Evolutionary conservation across 768 basidiomycete species (phyloP).

Genomic region (Phlebiopsis flavidoalba): DNA sequence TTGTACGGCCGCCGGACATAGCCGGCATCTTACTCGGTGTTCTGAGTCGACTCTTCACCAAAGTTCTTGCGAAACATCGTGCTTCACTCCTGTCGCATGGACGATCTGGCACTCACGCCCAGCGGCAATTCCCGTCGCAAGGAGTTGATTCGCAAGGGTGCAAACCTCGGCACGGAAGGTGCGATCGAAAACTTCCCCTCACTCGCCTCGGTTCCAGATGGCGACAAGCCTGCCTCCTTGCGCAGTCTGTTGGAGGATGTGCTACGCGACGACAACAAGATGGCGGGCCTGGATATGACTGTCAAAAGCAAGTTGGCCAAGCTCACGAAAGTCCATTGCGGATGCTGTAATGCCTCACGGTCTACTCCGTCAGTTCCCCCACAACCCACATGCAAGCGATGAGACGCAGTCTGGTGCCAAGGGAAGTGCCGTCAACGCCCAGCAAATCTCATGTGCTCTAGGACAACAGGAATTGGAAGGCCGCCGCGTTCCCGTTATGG

Average conservation of each 20-base stretch:
- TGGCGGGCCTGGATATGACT: slow-evolving; percentile 93
- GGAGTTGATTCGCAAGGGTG: slow-evolving; percentile 60
- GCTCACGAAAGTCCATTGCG: slow-evolving; percentile 86
- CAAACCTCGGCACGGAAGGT: slow-evolving; percentile 75
- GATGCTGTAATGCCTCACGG: slow-evolving; percentile 83
- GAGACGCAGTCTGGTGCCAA: slow-evolving; percentile 99
- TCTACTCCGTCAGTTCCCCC: slow-evolving; percentile 89
- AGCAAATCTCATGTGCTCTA: slow-evolving; percentile 95
- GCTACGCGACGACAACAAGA: slow-evolving; percentile 91
- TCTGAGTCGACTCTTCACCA: slow-evolving; percentile 91
- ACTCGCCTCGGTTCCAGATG: slow-evolving; percentile 42
- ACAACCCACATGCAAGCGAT: slow-evolving; percentile 95
- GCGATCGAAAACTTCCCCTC: slow-evolving; percentile 91
- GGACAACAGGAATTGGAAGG: slow-evolving; percentile 99
- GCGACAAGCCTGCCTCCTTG: slow-evolving; percentile 54
- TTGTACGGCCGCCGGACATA: slow-evolving; percentile 83
- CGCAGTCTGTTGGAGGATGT: slow-evolving; percentile 81
- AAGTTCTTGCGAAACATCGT: slow-evolving; percentile 87
- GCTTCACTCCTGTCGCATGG: slow-evolving; percentile 99
- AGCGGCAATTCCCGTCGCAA: slow-evolving; percentile 70
- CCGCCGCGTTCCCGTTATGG: slow-evolving; percentile 98
- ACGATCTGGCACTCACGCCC: slow-evolving; percentile 87
- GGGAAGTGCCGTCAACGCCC: slow-evolving; percentile 94
- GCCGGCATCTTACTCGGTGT: slow-evolving; percentile 92
- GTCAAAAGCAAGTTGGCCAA: slow-evolving; percentile 83